These are phyloP conservation scores for Xylaria castorea DNA, from an alignment of 495 filamentous ascomycete genomes.

Conservation along the genomic window DNA sequence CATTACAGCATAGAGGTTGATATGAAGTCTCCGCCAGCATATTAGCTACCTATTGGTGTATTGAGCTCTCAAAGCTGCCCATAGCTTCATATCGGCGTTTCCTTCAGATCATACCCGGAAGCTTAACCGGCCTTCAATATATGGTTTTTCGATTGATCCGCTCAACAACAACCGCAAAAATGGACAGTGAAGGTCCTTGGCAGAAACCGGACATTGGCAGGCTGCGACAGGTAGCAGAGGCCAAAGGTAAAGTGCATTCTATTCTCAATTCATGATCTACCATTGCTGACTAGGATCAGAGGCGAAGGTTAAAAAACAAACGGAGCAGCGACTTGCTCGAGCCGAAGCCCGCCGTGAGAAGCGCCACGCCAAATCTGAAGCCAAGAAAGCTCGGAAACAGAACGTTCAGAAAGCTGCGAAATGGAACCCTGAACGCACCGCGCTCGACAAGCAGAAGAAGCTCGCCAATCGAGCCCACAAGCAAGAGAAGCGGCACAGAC, in stretches of 20 bases:
- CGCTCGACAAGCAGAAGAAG: constrained; percentile 38
- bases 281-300: constrained; percentile 31
- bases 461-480: constrained; percentile 33
- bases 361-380: constrained; percentile 42
- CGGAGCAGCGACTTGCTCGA: constrained; percentile 36
- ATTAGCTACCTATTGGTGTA: not conserved
- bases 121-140: too few relatives aligned
- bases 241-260: constrained; percentile 31
- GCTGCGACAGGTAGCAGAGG: constrained; percentile 34
- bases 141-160: not conserved
- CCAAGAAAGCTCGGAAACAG: constrained; percentile 40
- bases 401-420: constrained; percentile 38
- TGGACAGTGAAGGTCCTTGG: constrained; percentile 25
- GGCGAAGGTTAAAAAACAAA: constrained; percentile 33
- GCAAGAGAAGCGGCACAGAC: constrained; percentile 42
- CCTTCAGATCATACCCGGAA: not conserved
- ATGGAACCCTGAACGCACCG: constrained; percentile 37
- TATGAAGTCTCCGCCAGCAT: not conserved
- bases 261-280: not conserved
- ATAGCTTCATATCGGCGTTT: not conserved
- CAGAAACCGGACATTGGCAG: constrained; percentile 33
- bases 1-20: not conserved
- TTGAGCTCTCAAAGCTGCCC: not conserved
- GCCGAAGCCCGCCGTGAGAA: constrained; percentile 39
- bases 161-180: constrained; percentile 6